phyloP scores from a whole-genome alignment of 441 rosid genomes.

The Pelargonium myrrhifolium region DNA sequence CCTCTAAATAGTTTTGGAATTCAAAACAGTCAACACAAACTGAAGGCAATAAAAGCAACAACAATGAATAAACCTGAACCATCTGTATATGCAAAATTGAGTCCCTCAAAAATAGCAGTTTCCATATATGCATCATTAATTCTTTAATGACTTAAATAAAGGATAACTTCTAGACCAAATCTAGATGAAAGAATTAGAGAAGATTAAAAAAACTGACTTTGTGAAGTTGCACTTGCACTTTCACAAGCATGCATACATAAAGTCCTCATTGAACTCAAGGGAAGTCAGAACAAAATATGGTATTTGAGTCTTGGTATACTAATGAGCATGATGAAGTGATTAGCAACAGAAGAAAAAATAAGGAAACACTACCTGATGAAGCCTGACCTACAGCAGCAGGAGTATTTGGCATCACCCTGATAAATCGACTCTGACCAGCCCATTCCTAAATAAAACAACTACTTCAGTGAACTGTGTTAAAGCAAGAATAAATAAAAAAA shows the following conservation, averaged over 20 bases:
- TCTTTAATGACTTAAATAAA: neutral
- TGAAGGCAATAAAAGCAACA: neutral
- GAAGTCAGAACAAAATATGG: neutral
- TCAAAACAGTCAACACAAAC: neutral
- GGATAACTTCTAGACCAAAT: neutral
- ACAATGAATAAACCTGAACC: neutral
- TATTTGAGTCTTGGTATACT: neutral
- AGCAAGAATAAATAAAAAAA: neutral
- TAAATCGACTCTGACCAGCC: constrained; percentile 72
- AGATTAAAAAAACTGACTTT: neutral
- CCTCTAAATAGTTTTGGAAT: neutral
- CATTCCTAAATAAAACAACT: constrained; percentile 44
- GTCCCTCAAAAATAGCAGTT: neutral
- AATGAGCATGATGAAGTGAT: neutral
- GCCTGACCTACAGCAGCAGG: constrained; percentile 82
- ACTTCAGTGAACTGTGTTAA: constrained; percentile 4
- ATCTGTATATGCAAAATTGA: neutral
- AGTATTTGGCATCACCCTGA: constrained; percentile 90
- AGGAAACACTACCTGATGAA: constrained; percentile 48
- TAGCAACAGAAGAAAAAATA: constrained; percentile 7
- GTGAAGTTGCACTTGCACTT: constrained; percentile 1
- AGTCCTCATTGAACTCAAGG: neutral
- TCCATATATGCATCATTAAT: neutral
- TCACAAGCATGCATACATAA: neutral
- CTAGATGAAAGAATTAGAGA: neutral